Conservation (phyloP, 257 asterid species). For the Salvia miltiorrhiza region DNA sequence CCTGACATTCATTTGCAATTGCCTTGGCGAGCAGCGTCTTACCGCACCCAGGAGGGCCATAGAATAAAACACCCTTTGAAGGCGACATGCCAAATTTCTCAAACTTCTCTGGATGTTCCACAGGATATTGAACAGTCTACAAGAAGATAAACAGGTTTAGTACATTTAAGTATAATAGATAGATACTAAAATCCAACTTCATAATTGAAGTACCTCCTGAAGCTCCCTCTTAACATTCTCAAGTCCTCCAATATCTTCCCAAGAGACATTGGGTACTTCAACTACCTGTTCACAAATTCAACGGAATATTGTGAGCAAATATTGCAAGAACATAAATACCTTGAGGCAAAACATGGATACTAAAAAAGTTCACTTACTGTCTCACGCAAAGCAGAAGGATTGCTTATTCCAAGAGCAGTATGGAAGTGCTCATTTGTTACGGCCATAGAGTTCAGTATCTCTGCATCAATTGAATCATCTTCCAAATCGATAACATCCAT, state of each 20-base stretch:
- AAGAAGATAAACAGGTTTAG: slow-evolving; percentile 17
- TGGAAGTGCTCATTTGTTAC: slow-evolving; percentile 61
- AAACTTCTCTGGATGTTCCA: slow-evolving; percentile 67
- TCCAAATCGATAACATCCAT: slow-evolving; percentile 66
- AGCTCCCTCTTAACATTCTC: slow-evolving; percentile 62
- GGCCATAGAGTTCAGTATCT: slow-evolving; percentile 60
- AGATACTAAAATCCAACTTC: neutral
- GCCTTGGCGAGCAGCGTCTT: slow-evolving; percentile 68
- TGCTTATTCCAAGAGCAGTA: slow-evolving; percentile 65
- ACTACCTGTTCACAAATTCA: slow-evolving; percentile 41
- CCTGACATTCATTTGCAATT: slow-evolving; percentile 65
- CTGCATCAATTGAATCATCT: slow-evolving; percentile 62
- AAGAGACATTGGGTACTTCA: slow-evolving; percentile 49
- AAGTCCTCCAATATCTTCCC: slow-evolving; percentile 64
- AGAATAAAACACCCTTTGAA: slow-evolving; percentile 64
- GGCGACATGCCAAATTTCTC: slow-evolving; percentile 75
- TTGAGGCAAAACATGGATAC: neutral
- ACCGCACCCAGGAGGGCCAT: slow-evolving; percentile 76
- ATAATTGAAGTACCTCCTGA: slow-evolving; percentile 45
- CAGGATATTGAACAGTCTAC: slow-evolving; percentile 68
- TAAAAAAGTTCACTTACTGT: slow-evolving; percentile 38
- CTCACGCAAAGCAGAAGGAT: slow-evolving; percentile 63
- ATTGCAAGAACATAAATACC: slow-evolving; percentile 2
- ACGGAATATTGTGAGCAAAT: neutral
- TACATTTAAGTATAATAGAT: neutral